Percentiles rank a stretch among this genome's conserved stretches.
Evolutionary conservation across 495 filamentous ascomycete genomes (phyloP).

Genomic region (Neurospora discreta): DNA sequence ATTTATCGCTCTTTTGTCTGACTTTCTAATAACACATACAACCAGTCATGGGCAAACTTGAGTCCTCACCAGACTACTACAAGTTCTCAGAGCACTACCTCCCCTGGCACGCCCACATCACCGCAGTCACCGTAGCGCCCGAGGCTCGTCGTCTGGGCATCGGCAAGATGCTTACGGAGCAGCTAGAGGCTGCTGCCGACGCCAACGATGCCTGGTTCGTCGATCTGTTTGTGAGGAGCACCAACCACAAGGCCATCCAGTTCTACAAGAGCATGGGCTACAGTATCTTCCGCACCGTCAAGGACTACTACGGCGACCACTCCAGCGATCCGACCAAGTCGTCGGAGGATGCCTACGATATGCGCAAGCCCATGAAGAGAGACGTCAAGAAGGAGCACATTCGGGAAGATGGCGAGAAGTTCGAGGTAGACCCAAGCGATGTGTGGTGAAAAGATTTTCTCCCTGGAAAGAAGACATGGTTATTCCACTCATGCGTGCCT

Average conservation of each 20-base stretch:
- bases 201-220: slow-evolving; percentile 85
- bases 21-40: neutral
- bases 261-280: slow-evolving; percentile 89
- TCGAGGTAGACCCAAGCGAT: slow-evolving; percentile 69
- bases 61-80: slow-evolving; percentile 67
- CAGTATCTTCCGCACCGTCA: slow-evolving; percentile 74
- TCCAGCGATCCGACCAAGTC: slow-evolving; percentile 56
- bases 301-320: slow-evolving; percentile 68
- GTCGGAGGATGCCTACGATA: slow-evolving; percentile 85
- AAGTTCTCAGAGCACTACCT: slow-evolving; percentile 72
- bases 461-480: neutral
- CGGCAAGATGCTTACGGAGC: slow-evolving; percentile 64
- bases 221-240: slow-evolving; percentile 82
- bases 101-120: slow-evolving; percentile 97
- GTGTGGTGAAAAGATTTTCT: slow-evolving; percentile 50
- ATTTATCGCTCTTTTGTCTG: neutral
- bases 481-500: neutral
- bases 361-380: slow-evolving; percentile 82
- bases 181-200: slow-evolving; percentile 72
- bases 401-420: slow-evolving; percentile 70
- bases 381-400: slow-evolving; percentile 71
- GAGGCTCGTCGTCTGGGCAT: slow-evolving; percentile 76
- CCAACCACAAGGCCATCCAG: slow-evolving; percentile 73
- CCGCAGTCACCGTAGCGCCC: slow-evolving; percentile 84
- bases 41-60: slow-evolving; percentile 89